phyloP scores from a whole-genome alignment of 208 protist species.

The Trypanosoma caninum region DNA sequence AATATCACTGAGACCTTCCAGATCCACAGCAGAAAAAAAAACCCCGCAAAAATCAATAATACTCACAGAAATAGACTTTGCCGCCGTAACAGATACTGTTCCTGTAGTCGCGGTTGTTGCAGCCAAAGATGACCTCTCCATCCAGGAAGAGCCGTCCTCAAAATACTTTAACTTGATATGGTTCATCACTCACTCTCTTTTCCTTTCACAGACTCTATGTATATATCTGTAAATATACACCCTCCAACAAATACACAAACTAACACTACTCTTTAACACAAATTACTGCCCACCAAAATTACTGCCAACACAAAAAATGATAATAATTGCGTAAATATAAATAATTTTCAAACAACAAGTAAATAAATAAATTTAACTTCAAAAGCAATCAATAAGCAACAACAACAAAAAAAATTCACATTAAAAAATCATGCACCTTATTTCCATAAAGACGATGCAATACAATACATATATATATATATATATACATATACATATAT shows the following conservation, averaged over 20 bases:
- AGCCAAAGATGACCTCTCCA: slow-evolving; percentile 29
- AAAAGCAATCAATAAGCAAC: no score
- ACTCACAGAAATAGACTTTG: slow-evolving; percentile 54
- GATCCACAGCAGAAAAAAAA: slow-evolving; percentile 27
- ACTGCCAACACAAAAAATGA: no score
- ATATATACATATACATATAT: no score
- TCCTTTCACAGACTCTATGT: slow-evolving; percentile 14
- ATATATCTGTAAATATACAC: slow-evolving; percentile 8
- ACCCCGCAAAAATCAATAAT: slow-evolving; percentile 56
- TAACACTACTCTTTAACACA: no score
- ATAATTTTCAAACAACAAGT: no score
- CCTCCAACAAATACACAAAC: slow-evolving; percentile 1
- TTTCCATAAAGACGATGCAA: no score
- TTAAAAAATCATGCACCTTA: no score
- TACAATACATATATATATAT: no score
- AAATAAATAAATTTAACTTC: no score
- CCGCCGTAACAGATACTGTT: slow-evolving; percentile 15
- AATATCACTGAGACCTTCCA: slow-evolving; percentile 59
- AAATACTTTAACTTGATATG: slow-evolving; percentile 67
- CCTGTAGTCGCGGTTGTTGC: not conserved
- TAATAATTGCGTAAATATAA: no score
- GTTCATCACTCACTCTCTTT: slow-evolving; percentile 12
- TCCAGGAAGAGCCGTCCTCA: slow-evolving; percentile 65
- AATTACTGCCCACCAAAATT: no score
- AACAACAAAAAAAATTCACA: no score